Conservation (phyloP, 2,329 filamentous ascomycete species). For the Fusarium sp. region DNA sequence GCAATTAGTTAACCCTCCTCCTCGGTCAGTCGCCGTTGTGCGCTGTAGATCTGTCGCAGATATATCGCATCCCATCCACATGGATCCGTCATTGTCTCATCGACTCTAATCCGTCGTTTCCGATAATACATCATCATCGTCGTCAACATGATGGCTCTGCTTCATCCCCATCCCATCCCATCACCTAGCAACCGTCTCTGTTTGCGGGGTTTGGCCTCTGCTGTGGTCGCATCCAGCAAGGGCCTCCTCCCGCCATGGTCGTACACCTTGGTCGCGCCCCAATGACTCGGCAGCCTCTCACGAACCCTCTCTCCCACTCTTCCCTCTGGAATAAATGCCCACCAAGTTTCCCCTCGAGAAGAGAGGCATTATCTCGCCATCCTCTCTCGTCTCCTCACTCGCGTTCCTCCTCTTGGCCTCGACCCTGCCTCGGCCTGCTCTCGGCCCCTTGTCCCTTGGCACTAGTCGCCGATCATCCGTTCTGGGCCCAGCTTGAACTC, state of each 20-base stretch:
- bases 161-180: conserved; percentile 12
- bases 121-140: conserved; percentile 9
- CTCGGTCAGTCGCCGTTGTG: background rate
- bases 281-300: background rate
- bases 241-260: background rate
- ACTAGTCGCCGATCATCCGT: conserved; percentile 40
- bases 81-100: conserved; percentile 38
- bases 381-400: conserved; percentile 11
- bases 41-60: conserved; percentile 31
- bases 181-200: conserved; percentile 16
- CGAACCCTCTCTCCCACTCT: background rate
- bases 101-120: conserved; percentile 19
- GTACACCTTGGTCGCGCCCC: background rate
- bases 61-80: conserved; percentile 4
- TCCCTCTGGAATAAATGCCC: background rate
- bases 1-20: background rate
- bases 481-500: conserved; percentile 19
- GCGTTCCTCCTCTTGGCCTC: conserved; percentile 35
- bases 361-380: background rate
- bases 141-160: conserved; percentile 2
- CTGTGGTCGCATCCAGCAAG: background rate
- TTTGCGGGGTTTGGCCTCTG: conserved; percentile 33
- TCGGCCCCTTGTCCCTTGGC: conserved; percentile 33
- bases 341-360: background rate
- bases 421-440: conserved; percentile 29